Conservation (phyloP, 768 basidiomycete genomes). For the Solioccasus polychromus region DNA sequence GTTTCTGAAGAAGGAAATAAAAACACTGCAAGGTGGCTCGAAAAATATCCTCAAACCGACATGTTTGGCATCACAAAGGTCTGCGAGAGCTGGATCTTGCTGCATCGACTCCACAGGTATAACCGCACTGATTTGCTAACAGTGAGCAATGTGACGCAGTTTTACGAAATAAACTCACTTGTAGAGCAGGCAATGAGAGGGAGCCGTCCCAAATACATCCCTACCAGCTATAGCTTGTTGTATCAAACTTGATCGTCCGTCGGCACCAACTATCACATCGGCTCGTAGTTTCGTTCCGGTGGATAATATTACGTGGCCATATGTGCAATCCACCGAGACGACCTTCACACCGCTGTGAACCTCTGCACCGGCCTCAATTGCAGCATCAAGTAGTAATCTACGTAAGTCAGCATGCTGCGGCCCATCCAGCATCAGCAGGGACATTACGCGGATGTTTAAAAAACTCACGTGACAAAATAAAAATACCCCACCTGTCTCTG, state of each 20-base stretch:
- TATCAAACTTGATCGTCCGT: constrained; percentile 49
- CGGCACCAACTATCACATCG: constrained; percentile 60
- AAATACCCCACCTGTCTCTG: constrained; percentile 48
- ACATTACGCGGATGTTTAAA: neutral
- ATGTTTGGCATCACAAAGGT: constrained; percentile 23
- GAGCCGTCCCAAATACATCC: constrained; percentile 26
- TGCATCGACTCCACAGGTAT: constrained; percentile 40
- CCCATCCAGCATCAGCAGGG: constrained; percentile 1
- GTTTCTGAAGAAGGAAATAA: constrained; percentile 9
- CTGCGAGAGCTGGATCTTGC: constrained; percentile 38
- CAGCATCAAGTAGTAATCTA: constrained; percentile 44
- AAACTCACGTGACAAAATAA: constrained; percentile 45
- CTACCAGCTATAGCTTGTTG: constrained; percentile 32
- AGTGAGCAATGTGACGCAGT: neutral
- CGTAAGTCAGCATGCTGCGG: constrained; percentile 53
- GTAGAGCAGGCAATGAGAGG: constrained; percentile 39
- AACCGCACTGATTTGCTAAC: constrained; percentile 32
- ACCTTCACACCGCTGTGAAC: constrained; percentile 43
- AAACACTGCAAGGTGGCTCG: neutral
- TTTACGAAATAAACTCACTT: constrained; percentile 32
- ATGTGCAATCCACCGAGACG: constrained; percentile 32
- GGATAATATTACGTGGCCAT: constrained; percentile 35
- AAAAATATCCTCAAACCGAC: constrained; percentile 11
- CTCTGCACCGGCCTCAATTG: constrained; percentile 44
- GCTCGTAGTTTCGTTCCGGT: constrained; percentile 43